A percentile compares a stretch with the other conserved stretches of the same genome.
Evolutionary conservation across 2,329 filamentous ascomycete genomes (phyloP).

Genomic region (Sclerotinia subarctica): DNA sequence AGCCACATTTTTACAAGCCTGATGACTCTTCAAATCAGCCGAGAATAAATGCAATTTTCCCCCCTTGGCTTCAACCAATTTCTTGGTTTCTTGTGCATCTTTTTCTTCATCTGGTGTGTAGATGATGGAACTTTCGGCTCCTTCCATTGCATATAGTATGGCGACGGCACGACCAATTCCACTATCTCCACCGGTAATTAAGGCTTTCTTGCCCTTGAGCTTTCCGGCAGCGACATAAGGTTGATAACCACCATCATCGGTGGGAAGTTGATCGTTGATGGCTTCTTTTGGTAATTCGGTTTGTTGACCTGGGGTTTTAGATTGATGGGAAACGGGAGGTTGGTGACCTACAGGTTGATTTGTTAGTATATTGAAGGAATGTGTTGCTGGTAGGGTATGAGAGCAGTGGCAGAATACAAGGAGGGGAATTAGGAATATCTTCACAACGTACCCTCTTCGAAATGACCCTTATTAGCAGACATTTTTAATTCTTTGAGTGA

Average conservation of each 20-base stretch:
- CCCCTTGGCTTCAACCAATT: constrained; percentile 64
- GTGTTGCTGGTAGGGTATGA: neutral
- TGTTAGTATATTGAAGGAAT: neutral
- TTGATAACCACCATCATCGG: constrained; percentile 63
- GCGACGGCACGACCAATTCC: constrained; percentile 76
- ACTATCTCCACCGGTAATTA: constrained; percentile 79
- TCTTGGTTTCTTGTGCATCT: constrained; percentile 73
- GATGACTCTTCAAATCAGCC: constrained; percentile 61
- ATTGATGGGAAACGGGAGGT: constrained; percentile 51
- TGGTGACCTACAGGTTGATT: constrained; percentile 43
- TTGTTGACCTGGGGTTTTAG: constrained; percentile 50
- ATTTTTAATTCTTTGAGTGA: constrained; percentile 34
- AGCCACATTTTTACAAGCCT: constrained; percentile 68
- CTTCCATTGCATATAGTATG: constrained; percentile 77
- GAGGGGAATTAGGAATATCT: neutral
- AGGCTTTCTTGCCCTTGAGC: constrained; percentile 67
- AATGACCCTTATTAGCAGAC: constrained; percentile 37
- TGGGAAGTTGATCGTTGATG: constrained; percentile 61
- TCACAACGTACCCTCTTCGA: constrained; percentile 36
- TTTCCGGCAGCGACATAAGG: constrained; percentile 74
- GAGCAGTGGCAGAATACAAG: neutral
- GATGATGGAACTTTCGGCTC: constrained; percentile 68
- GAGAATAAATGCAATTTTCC: constrained; percentile 61
- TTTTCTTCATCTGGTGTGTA: constrained; percentile 73
- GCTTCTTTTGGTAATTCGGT: constrained; percentile 45